Base-by-base conservation (phyloP, 1,284 basidiomycete genomes). In the Ceratobasidium sp. region DNA sequence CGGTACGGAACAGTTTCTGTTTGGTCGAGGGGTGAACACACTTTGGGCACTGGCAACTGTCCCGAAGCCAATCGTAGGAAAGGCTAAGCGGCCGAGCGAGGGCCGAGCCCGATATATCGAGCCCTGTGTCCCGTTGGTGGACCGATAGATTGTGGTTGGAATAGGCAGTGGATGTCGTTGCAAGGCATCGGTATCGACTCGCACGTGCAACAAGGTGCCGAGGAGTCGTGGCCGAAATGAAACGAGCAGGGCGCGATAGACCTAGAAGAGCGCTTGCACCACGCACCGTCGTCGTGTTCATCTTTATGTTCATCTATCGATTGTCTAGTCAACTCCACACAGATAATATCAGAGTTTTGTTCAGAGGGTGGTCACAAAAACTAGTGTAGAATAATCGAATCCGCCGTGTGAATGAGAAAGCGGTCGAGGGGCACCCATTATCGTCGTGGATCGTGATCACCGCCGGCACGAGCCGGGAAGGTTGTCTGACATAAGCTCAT, bases 11-110 rank as follows among this genome's bases (percentile, higher is more conserved):
- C 0, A 93, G 81, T 72, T 91, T 91, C 77, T 95, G 92, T 9
- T 78, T 79, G 0, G 88, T 91, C n/a, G 84, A 83, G 0, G 87
- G 84, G 74, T 95, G 88, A 4, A 93, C 80, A 70, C 87, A 90
- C 7, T 78, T 74, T 0, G 78, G 74, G 71, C 85, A 85, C 41
- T 79, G 79, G 72, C 86, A 88, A 0, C 82, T 78, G 73, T 88
- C 87, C 21, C 85, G 80, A 3, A 89, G 80, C 77, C 81, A 80
- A 70, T 78, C 74, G 66, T 75, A 80, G 3, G 80, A 74, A 54
- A 77, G 74, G 0, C 39, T 41, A 56, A 69, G 53, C 3, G 64
- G 25, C 11, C 60, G 60, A 23, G 58, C 33, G 25, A 58, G 39
- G 19, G 23, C 29, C 36, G 69, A 59, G 7, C 21, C 47, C 2